Percentiles rank a stretch among this genome's conserved stretches.
Evolutionary conservation across 2,329 filamentous ascomycete species (phyloP).

Genomic region (Sporothrix curviconia): DNA sequence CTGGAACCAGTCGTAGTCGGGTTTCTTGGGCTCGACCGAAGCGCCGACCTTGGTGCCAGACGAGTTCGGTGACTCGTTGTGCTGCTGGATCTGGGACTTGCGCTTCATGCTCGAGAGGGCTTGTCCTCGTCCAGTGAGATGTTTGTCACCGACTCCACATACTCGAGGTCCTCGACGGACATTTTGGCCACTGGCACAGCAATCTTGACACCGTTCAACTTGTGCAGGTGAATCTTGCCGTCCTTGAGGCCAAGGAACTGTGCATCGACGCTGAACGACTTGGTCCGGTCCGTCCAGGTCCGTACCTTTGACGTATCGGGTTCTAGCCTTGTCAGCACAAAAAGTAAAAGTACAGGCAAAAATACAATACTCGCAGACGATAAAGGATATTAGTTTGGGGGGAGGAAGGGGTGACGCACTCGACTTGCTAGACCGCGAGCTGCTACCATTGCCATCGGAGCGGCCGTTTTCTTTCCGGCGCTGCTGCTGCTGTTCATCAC

Average conservation of each 20-base stretch:
- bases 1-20: constrained; percentile 96
- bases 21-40: constrained; percentile 56
- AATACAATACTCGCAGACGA: too few relatives aligned
- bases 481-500: constrained; percentile 55
- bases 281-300: constrained; percentile 90
- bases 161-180: constrained; percentile 91
- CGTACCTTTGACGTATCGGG: constrained; percentile 77
- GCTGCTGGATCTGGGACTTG: constrained; percentile 19
- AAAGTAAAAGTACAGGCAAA: too few relatives aligned
- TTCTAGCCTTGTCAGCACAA: constrained; percentile 46
- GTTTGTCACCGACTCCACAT: constrained; percentile 82
- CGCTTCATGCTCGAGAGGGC: constrained; percentile 78
- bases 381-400: not conserved
- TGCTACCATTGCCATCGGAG: constrained; percentile 44
- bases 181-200: constrained; percentile 93
- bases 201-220: constrained; percentile 96
- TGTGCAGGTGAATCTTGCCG: constrained; percentile 91
- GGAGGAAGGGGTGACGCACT: constrained; percentile 40
- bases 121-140: constrained; percentile 91
- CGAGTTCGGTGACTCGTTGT: constrained; percentile 24
- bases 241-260: constrained; percentile 93
- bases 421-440: constrained; percentile 51
- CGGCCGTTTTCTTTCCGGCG: constrained; percentile 55
- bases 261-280: constrained; percentile 94
- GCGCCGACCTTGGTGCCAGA: constrained; percentile 44